Percentiles rank a stretch among this genome's conserved stretches.
Evolutionary conservation across 2,329 filamentous ascomycete genomes (phyloP).

Genomic region (Anthostomella pinea): DNA sequence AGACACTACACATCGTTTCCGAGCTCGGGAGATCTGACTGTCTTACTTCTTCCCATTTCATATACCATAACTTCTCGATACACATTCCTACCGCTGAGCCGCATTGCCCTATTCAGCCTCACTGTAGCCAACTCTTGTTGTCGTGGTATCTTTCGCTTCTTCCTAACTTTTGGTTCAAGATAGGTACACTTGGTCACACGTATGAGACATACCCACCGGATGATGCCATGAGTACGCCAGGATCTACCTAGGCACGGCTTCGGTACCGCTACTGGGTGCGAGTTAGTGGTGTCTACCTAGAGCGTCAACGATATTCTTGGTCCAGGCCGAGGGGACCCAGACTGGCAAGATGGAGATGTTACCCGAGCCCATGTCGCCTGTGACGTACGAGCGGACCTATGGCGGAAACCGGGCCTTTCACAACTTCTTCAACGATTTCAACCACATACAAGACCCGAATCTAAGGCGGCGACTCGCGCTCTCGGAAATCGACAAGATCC

Average conservation of each 20-base stretch:
- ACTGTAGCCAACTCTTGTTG: too few relatives aligned
- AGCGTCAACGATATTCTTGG: background rate
- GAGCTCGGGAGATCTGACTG: too few relatives aligned
- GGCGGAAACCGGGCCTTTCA: conserved; percentile 69
- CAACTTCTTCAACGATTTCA: conserved; percentile 71
- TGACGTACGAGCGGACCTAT: conserved; percentile 41
- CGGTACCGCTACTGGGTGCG: background rate
- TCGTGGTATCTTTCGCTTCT: too few relatives aligned
- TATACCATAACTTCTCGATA: too few relatives aligned
- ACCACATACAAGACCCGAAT: conserved; percentile 68
- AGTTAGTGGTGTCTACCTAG: background rate
- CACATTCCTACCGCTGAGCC: too few relatives aligned
- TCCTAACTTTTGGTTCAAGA: too few relatives aligned
- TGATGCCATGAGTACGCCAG: background rate
- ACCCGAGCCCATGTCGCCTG: conserved; percentile 39
- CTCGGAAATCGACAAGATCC: conserved; percentile 76
- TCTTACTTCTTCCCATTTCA: too few relatives aligned
- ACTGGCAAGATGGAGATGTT: conserved; percentile 35
- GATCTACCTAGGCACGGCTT: background rate
- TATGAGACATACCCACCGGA: background rate
- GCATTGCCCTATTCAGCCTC: too few relatives aligned
- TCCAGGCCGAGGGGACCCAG: background rate
- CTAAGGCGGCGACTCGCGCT: conserved; percentile 72
- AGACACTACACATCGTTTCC: too few relatives aligned
- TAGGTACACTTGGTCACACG: background rate